Evolutionary conservation across 2,329 filamentous ascomycete genomes (phyloP).

Genomic region (Aureobasidium sp.): DNA sequence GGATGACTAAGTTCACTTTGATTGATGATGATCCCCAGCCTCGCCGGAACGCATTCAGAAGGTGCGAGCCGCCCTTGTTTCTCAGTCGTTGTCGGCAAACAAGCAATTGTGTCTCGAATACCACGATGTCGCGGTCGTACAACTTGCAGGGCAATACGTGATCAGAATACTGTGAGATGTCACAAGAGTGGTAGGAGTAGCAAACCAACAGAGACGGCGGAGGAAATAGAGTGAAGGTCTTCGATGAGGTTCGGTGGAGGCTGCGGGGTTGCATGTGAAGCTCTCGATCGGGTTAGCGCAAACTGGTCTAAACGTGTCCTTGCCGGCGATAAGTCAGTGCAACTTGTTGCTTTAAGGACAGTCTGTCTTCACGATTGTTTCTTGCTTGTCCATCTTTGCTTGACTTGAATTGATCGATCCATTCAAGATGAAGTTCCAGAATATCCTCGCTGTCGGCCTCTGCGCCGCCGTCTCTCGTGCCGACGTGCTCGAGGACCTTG

Average conservation of each 20-base stretch:
- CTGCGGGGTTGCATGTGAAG: neutral
- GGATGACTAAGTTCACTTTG: constrained; percentile 1
- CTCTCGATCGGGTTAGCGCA: neutral
- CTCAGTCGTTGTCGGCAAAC: neutral
- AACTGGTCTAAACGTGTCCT: constrained; percentile 6
- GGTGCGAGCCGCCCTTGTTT: neutral
- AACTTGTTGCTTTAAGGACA: neutral
- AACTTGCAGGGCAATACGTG: neutral
- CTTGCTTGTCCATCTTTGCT: neutral
- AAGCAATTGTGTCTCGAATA: too few relatives aligned
- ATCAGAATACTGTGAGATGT: neutral
- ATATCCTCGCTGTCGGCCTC: constrained; percentile 61
- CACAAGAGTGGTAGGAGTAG: neutral
- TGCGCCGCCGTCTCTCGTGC: constrained; percentile 64
- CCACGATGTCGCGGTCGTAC: neutral
- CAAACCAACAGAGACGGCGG: neutral
- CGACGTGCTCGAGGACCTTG: constrained; percentile 59
- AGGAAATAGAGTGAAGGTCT: neutral
- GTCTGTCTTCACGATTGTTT: neutral
- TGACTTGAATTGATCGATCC: neutral
- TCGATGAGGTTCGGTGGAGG: neutral
- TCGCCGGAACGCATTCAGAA: neutral
- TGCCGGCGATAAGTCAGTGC: neutral
- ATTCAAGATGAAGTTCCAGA: constrained; percentile 72
- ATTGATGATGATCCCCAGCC: neutral